phyloP scores from a whole-genome alignment of 108 stramenopile genomes.

The Conticribra guillardii region DNA sequence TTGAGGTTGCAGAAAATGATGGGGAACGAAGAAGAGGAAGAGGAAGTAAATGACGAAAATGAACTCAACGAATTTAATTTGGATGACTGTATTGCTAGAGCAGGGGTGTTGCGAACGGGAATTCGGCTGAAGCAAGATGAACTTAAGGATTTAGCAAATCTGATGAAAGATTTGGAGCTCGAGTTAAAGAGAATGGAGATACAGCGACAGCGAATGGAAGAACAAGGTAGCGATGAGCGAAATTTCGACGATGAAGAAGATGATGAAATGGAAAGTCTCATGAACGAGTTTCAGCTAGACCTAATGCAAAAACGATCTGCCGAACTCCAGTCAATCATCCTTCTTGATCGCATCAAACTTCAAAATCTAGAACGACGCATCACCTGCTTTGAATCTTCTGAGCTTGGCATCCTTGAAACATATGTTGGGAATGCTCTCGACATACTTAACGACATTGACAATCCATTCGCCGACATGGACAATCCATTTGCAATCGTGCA shows the following conservation, averaged over 20 bases:
- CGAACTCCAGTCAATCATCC: constrained; percentile 57
- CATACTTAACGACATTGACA: constrained; percentile 33
- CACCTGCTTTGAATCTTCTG: constrained; percentile 47
- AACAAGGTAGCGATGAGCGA: not conserved
- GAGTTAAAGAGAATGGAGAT: constrained; percentile 16
- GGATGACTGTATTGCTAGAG: constrained; percentile 54
- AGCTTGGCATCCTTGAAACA: constrained; percentile 37
- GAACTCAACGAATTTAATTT: constrained; percentile 11
- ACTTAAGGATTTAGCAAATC: constrained; percentile 18
- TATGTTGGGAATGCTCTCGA: constrained; percentile 41
- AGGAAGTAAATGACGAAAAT: constrained; percentile 6
- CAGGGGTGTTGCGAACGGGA: constrained; percentile 57
- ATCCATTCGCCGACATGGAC: too few relatives aligned
- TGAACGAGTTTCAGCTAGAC: constrained; percentile 48
- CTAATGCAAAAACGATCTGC: constrained; percentile 56
- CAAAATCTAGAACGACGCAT: constrained; percentile 63
- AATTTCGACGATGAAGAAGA: not conserved
- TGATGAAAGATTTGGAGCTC: constrained; percentile 25
- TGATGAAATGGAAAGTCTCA: constrained; percentile 12
- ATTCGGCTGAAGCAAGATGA: constrained; percentile 34
- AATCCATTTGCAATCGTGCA: constrained; percentile 34
- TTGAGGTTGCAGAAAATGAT: constrained; percentile 2
- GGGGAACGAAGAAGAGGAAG: not conserved
- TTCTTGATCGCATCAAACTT: constrained; percentile 60
- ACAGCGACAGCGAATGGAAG: not conserved